phyloP scores from a whole-genome alignment of 148 eudicot genomes.

The Cornus suecica region DNA sequence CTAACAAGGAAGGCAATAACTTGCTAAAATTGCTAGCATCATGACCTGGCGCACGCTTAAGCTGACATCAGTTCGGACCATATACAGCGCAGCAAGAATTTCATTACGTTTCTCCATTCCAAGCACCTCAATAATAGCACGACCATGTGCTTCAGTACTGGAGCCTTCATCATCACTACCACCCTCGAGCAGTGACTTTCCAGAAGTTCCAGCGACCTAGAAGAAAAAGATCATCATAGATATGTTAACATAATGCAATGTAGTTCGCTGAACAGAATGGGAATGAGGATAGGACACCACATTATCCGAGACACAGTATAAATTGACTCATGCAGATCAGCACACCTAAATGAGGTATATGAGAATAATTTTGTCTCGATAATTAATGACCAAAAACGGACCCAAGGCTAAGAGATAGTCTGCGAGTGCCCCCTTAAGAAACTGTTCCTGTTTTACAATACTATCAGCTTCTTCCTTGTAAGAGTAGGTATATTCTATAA shows the following conservation, averaged over 20 bases:
- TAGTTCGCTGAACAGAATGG: neutral
- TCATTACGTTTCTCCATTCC: conserved; percentile 96
- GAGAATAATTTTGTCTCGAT: too few relatives aligned
- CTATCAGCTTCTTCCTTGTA: too few relatives aligned
- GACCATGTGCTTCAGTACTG: conserved; percentile 98
- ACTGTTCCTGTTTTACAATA: too few relatives aligned
- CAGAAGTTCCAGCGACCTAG: conserved; percentile 98
- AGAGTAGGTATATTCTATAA: too few relatives aligned
- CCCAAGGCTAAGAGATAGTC: too few relatives aligned
- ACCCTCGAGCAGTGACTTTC: conserved; percentile 97
- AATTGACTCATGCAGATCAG: neutral
- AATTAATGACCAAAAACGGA: too few relatives aligned
- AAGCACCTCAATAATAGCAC: conserved; percentile 94
- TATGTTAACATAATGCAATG: neutral
- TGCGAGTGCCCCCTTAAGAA: too few relatives aligned
- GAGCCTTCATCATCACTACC: conserved; percentile 99
- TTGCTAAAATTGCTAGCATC: neutral
- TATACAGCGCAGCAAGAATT: conserved; percentile 92
- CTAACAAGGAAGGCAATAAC: neutral
- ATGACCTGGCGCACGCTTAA: conserved; percentile 93
- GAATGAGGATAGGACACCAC: neutral
- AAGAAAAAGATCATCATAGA: conserved; percentile 3
- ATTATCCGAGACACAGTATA: neutral
- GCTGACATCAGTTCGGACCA: conserved; percentile 98
- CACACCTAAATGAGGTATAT: neutral